Conservation (phyloP, 208 protist species). For the Wallacemonas collosoma region DNA sequence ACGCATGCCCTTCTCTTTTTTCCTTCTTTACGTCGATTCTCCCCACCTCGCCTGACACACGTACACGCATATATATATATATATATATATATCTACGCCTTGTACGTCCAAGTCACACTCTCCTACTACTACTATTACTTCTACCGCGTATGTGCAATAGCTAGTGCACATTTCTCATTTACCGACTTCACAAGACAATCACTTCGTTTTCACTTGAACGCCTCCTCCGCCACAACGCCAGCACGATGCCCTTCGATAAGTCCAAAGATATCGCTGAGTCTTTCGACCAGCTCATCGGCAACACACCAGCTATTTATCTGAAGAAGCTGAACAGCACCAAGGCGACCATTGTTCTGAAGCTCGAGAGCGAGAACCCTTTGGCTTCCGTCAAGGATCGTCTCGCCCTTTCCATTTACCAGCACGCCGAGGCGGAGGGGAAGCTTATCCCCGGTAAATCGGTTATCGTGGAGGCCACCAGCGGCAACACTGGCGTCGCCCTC, state of each 20-base stretch:
- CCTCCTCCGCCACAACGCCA: not conserved
- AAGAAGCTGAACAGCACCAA: slow-evolving; percentile 77
- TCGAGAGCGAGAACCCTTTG: slow-evolving; percentile 88
- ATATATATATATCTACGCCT: not conserved
- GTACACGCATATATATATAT: not conserved
- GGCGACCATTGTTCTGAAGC: slow-evolving; percentile 83
- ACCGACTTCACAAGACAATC: too few species aligned
- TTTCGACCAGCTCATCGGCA: slow-evolving; percentile 84
- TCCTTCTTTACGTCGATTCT: not conserved
- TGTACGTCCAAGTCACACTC: too few species aligned
- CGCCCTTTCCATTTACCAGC: slow-evolving; percentile 75
- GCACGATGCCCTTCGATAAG: slow-evolving; percentile 44
- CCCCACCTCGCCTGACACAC: not conserved
- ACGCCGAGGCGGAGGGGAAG: slow-evolving; percentile 81
- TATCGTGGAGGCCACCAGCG: slow-evolving; percentile 89
- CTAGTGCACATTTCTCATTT: too few species aligned
- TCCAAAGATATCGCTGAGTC: slow-evolving; percentile 61
- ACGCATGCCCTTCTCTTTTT: not conserved
- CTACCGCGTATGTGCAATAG: not conserved
- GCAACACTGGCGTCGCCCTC: slow-evolving; percentile 90
- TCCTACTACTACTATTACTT: slow-evolving; percentile 1
- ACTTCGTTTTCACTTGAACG: too few species aligned
- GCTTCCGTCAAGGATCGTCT: slow-evolving; percentile 90
- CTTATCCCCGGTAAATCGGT: slow-evolving; percentile 80
- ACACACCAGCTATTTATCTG: slow-evolving; percentile 90